These are phyloP conservation scores for Austroboletus eburneus DNA, from an alignment of 768 basidiomycete genomes.

Conservation along the genomic window DNA sequence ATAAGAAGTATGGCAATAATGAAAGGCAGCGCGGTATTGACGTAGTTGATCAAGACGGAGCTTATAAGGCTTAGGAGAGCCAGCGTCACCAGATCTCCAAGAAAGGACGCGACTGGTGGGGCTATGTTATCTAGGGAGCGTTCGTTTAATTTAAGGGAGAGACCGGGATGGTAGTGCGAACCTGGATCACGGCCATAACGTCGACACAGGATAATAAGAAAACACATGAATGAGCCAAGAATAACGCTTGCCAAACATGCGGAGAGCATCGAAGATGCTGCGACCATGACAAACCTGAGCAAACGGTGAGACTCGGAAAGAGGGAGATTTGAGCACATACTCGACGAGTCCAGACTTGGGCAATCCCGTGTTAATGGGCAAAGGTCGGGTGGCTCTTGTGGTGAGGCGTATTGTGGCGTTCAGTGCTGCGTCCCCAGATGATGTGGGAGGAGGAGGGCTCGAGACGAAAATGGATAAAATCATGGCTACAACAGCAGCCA, in stretches of 20 bases:
- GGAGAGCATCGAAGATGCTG: slow-evolving; percentile 74
- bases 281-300: slow-evolving; percentile 69
- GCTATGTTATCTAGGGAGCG: slow-evolving; percentile 82
- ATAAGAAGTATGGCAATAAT: slow-evolving; percentile 47
- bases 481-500: slow-evolving; percentile 78
- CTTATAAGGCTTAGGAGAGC: slow-evolving; percentile 76
- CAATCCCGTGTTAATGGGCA: slow-evolving; percentile 25
- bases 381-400: slow-evolving; percentile 19
- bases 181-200: slow-evolving; percentile 81
- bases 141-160: neutral
- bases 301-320: slow-evolving; percentile 3
- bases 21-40: slow-evolving; percentile 64
- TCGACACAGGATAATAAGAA: slow-evolving; percentile 74
- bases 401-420: slow-evolving; percentile 12
- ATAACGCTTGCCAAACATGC: slow-evolving; percentile 72
- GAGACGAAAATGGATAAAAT: slow-evolving; percentile 64
- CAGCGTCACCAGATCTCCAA: slow-evolving; percentile 91
- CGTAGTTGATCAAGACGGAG: slow-evolving; percentile 59
- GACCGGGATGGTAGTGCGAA: slow-evolving; percentile 25
- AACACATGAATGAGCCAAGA: slow-evolving; percentile 91
- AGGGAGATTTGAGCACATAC: slow-evolving; percentile 26
- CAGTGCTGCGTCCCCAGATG: slow-evolving; percentile 4
- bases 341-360: slow-evolving; percentile 36
- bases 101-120: slow-evolving; percentile 86
- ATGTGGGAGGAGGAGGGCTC: slow-evolving; percentile 15